Evolutionary conservation across 78 protist genomes (phyloP).

Genomic region (Dictyostelium capitatum): DNA sequence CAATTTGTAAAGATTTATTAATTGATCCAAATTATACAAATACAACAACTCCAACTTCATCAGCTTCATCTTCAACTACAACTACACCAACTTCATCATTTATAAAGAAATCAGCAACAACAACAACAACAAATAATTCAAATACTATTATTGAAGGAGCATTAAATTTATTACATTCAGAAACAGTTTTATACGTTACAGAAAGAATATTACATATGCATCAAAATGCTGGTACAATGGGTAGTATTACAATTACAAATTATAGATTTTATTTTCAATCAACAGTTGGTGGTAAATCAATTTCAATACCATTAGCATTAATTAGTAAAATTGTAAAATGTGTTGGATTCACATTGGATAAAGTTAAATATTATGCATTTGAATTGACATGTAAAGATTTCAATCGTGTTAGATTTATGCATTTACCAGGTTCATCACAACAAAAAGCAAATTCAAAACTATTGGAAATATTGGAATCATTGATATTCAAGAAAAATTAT

Average conservation of each 20-base stretch:
- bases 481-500: slow-evolving; percentile 50
- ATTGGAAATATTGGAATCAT: slow-evolving; percentile 54
- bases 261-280: slow-evolving; percentile 54
- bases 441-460: slow-evolving; percentile 62
- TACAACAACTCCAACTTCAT: not conserved
- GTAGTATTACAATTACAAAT: slow-evolving; percentile 56
- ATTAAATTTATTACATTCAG: slow-evolving; percentile 4
- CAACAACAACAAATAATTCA: not conserved
- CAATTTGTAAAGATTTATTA: slow-evolving; percentile 17
- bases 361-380: slow-evolving; percentile 71
- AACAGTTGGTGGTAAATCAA: not conserved
- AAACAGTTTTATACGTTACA: not conserved
- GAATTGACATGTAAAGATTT: slow-evolving; percentile 62
- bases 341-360: slow-evolving; percentile 72
- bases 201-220: slow-evolving; percentile 68
- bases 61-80: not conserved
- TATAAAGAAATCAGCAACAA: not conserved
- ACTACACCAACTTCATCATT: slow-evolving; percentile 8
- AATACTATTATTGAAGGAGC: not conserved
- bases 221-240: slow-evolving; percentile 62
- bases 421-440: slow-evolving; percentile 45
- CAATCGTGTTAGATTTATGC: slow-evolving; percentile 52
- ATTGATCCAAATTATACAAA: not conserved
- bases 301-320: slow-evolving; percentile 32
- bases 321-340: slow-evolving; percentile 53